Base-by-base conservation (phyloP, 257 asterid species). In the Salvia splendens region DNA sequence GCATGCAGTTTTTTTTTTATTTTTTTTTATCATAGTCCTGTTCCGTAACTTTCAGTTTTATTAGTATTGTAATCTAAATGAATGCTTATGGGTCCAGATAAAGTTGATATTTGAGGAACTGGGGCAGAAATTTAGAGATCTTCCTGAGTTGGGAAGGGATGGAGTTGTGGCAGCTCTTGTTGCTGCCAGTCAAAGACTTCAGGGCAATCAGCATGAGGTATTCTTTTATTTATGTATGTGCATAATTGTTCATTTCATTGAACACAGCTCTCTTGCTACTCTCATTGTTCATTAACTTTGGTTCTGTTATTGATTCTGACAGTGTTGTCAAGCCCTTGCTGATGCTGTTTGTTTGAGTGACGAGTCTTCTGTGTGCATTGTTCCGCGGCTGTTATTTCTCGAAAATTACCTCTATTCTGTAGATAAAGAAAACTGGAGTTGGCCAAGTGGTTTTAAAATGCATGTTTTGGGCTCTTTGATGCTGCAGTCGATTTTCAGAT, bases 151-250 rank as follows among this genome's bases (percentile, higher is more conserved):
- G 85, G 96, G 97, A 54, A 83, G 78, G 77, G 64, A 89, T 79
- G 99, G 99, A 73, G 99, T 94, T 67, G 84, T 91, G 78, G 99
- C 96, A 55, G 89, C 95, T 70, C 73, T 94, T 61, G 65, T 94
- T 78, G 97, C 92, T 70, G 87, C 95, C 67, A 74, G 88, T 73
- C 91, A 91, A 78, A 88, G 86, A 74, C 96, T 86, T 68, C 86
- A 87, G 64, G 76, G 76, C 69, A 77, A 80, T 70, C 96, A 80
- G 75, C 80, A 56, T 10, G 73, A 88, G 97, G 95, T 87, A 49
- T 70, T 56, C 46, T 41, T 20, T 35, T 35, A 24, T 24, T 0
- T 24, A 24, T 24, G 30, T 24, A 24, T 24, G 30, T 24, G 30
- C 30, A 24, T 1, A 24, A 24, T 24, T 24, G 30, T 24, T 24